Conservation (phyloP, 768 basidiomycete genomes). For the Mycena capillaripes region DNA sequence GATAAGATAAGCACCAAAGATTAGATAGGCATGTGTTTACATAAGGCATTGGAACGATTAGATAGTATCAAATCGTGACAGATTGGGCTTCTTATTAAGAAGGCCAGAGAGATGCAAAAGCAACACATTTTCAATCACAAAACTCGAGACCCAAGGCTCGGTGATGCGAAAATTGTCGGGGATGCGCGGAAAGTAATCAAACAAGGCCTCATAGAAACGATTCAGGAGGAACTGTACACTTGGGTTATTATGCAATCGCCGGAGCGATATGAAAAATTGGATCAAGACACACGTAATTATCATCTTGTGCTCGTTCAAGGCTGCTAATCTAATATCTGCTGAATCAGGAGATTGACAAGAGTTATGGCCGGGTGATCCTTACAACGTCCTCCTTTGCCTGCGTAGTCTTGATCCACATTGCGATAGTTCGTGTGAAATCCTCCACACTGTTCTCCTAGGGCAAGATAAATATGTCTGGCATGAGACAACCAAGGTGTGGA, state of each 20-base stretch:
- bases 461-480: no score
- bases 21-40: no score
- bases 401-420: slow-evolving; percentile 8
- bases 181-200: background rate
- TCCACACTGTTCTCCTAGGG: slow-evolving; percentile 43
- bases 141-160: background rate
- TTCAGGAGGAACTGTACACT: slow-evolving; percentile 1
- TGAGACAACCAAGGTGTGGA: slow-evolving; percentile 45
- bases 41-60: no score
- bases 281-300: background rate
- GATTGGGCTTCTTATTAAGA: slow-evolving; percentile 8
- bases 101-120: background rate
- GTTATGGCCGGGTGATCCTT: slow-evolving; percentile 8
- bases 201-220: background rate
- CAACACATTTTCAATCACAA: background rate
- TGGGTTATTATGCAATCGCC: slow-evolving; percentile 13
- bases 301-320: no score
- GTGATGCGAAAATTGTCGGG: background rate
- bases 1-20: no score
- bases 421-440: slow-evolving; percentile 1
- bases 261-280: background rate
- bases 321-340: no score
- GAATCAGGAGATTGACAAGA: background rate
- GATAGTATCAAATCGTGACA: no score
- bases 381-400: background rate